These are phyloP conservation scores for Trichoderma citrinoviride DNA, from an alignment of 2,329 filamentous ascomycete species.

Conservation along the genomic window DNA sequence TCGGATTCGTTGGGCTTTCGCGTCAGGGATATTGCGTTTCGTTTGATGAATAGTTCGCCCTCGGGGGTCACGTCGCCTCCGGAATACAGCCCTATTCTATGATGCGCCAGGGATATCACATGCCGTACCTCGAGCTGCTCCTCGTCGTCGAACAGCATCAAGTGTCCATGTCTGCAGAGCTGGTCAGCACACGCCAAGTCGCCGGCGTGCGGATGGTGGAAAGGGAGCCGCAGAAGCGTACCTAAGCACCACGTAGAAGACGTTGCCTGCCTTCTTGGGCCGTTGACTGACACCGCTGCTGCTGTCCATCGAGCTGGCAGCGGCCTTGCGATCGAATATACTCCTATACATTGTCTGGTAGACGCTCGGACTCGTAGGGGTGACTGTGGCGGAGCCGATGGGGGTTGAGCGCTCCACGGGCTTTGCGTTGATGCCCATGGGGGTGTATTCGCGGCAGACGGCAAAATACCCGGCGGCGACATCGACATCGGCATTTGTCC, in stretches of 20 bases:
- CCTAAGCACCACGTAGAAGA: slow-evolving; percentile 90
- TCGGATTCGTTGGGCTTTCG: slow-evolving; percentile 58
- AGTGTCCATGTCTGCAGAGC: slow-evolving; percentile 73
- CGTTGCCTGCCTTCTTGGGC: slow-evolving; percentile 71
- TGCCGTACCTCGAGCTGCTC: slow-evolving; percentile 95
- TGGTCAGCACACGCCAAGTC: neutral
- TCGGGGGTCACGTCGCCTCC: slow-evolving; percentile 77
- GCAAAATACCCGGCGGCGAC: slow-evolving; percentile 90
- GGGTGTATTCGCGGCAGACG: slow-evolving; percentile 89
- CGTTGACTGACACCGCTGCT: slow-evolving; percentile 51
- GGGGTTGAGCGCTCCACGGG: slow-evolving; percentile 84
- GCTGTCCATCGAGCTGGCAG: slow-evolving; percentile 47
- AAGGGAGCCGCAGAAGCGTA: slow-evolving; percentile 40
- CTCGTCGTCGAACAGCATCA: slow-evolving; percentile 96
- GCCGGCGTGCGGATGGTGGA: too few species aligned
- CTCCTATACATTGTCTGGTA: slow-evolving; percentile 98
- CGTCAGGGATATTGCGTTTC: slow-evolving; percentile 82
- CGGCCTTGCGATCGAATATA: slow-evolving; percentile 79
- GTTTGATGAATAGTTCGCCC: slow-evolving; percentile 92
- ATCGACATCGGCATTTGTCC: slow-evolving; percentile 63
- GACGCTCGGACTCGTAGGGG: slow-evolving; percentile 82
- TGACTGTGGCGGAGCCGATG: slow-evolving; percentile 69
- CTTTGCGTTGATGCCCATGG: slow-evolving; percentile 88
- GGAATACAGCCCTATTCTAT: slow-evolving; percentile 80
- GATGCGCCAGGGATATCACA: slow-evolving; percentile 88